Conservation (phyloP, 1,139 yeast genomes). For the Debaryomyces coudertii region DNA sequence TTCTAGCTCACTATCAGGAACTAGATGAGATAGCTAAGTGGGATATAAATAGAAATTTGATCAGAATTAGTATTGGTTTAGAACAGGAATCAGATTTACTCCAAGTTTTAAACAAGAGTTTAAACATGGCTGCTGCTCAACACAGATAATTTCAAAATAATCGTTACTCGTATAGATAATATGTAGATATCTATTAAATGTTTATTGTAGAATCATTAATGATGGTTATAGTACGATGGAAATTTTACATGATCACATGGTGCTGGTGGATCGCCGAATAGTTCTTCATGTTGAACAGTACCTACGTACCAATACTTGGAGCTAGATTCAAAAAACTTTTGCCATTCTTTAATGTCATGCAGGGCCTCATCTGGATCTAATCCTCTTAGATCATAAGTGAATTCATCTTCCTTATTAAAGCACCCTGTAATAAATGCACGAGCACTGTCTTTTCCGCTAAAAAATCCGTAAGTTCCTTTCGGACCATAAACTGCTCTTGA, state of each 20-base stretch:
- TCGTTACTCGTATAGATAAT: conserved; percentile 4
- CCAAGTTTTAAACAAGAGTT: conserved; percentile 57
- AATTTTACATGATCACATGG: conserved; percentile 42
- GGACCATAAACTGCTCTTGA: conserved; percentile 65
- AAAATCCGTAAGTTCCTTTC: conserved; percentile 59
- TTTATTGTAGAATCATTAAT: not conserved
- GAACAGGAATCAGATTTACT: conserved; percentile 62
- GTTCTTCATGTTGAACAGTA: conserved; percentile 44
- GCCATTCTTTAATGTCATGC: conserved; percentile 50
- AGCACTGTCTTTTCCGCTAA: conserved; percentile 73
- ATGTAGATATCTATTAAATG: conserved; percentile 4
- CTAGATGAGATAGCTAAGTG: conserved; percentile 78
- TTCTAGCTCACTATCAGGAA: conserved; percentile 86
- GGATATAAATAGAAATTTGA: conserved; percentile 82
- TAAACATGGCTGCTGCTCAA: conserved; percentile 52
- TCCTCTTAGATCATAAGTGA: conserved; percentile 73
- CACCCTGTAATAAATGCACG: conserved; percentile 82
- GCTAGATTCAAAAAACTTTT: conserved; percentile 49
- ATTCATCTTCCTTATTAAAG: conserved; percentile 55
- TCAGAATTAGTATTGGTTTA: conserved; percentile 84
- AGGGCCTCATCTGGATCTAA: conserved; percentile 41
- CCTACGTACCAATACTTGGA: conserved; percentile 69
- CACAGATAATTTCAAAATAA: conserved; percentile 1
- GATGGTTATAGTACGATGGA: conserved; percentile 27
- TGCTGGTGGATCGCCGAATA: conserved; percentile 39